These are phyloP conservation scores for Sugiyamaella floridensis DNA, from an alignment of 805 yeast genomes.

Conservation along the genomic window DNA sequence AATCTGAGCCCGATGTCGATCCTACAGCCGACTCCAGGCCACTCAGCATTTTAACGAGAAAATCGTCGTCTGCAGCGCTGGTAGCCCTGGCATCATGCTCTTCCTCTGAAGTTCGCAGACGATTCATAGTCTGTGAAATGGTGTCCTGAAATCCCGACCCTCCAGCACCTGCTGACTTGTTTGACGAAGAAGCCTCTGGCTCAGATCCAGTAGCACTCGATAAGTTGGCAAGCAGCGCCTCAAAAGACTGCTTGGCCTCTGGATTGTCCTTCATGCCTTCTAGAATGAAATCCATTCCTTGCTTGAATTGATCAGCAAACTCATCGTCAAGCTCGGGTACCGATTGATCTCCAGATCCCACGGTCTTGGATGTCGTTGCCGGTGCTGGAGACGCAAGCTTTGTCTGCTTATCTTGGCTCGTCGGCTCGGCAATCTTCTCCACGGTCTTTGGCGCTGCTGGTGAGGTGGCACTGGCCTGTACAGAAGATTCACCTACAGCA, in stretches of 20 bases:
- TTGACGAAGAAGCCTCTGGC: neutral
- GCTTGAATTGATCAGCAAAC: conserved; percentile 34
- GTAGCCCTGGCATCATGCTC: conserved; percentile 53
- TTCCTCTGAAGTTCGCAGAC: conserved; percentile 71
- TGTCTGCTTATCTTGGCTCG: neutral
- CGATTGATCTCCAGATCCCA: conserved; percentile 13
- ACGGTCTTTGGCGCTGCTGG: neutral
- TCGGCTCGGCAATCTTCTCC: neutral
- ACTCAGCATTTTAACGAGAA: conserved; percentile 55
- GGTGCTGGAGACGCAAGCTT: neutral
- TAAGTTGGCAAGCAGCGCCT: conserved; percentile 33
- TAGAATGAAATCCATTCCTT: conserved; percentile 38
- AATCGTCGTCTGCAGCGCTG: conserved; percentile 38
- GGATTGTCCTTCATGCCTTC: conserved; percentile 47
- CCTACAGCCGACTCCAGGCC: conserved; percentile 40
- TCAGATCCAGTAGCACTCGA: conserved; percentile 12
- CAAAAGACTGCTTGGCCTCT: conserved; percentile 45
- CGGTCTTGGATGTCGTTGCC: conserved; percentile 11
- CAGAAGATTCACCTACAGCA: neutral
- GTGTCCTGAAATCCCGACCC: conserved; percentile 52
- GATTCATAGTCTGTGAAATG: conserved; percentile 69
- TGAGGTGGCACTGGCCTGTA: neutral
- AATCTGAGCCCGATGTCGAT: conserved; percentile 33
- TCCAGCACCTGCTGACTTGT: conserved; percentile 2
- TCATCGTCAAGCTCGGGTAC: conserved; percentile 33